Evolutionary conservation across 805 yeast species (phyloP), one percentile per base, ranked within the genome.

Genomic region (Yarrowia sp.): DNA sequence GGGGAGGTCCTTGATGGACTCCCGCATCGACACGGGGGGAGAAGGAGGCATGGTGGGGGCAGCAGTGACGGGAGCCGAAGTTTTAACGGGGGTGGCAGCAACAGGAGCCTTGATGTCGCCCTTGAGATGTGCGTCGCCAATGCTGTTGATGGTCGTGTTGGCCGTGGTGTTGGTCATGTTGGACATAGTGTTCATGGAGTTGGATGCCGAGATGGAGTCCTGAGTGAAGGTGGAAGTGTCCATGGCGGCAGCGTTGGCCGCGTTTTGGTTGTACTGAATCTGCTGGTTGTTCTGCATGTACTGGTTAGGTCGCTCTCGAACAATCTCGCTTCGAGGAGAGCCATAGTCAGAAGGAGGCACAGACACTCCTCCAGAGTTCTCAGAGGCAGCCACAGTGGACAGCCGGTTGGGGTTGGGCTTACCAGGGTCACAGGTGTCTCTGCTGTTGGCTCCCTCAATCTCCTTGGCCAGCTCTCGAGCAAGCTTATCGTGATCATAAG

Each of bases 11-110:
- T 51, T 51, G 58, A 51, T 51, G 35, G 58, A 90, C n/a, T 90
- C 83, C 66, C 96, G 96, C 58, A 51, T 51, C 14, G 58, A 51
- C 58, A 51, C 58, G 58, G 58, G 58, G 43, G 58, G 58, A 51
- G 58, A 51, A 38, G 58, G 58, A 22, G 58, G 58, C 75, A 87
- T 38, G 57, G 66, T 43, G n/a, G 64, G 65, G 22, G 35, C 36
- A 9, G 32, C 18, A 35, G 65, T 28, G 17, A 35, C 22, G 31
- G 65, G n/a, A 14, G 41, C 39, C n/a, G 28, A 11, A 11, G 39
- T 32, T 22, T 47, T 22, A 39, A 39, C 36, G 31, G 33, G 31
- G 58, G 57, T 4, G 53, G 61, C 13, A 45, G 15, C 15, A 6
- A 32, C 42, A 8, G 58, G 39, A 18, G 43, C 28, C 55, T 48